Conservation (phyloP, 2,329 filamentous ascomycete species). For the Chrysosphaeria jannelii region DNA sequence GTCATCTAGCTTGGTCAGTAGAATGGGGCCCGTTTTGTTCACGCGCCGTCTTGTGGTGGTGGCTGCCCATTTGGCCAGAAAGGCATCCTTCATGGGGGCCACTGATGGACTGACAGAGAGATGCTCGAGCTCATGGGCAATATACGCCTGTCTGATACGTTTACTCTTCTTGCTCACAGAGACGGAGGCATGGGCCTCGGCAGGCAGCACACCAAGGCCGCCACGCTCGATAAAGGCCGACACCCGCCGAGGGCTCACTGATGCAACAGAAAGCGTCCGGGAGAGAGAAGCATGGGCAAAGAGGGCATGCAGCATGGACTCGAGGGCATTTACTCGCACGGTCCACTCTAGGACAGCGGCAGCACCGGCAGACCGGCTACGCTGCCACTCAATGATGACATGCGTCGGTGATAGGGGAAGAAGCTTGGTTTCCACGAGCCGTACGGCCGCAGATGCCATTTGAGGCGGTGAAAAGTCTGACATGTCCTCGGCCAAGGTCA, state of each 20-base stretch:
- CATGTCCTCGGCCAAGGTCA: conserved; percentile 2
- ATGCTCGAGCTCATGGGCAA: conserved; percentile 2
- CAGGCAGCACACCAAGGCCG: conserved; percentile 1
- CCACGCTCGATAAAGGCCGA: conserved; percentile 20
- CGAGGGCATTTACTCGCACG: conserved; percentile 49
- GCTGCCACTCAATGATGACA: conserved; percentile 35
- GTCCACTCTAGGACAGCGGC: conserved; percentile 55
- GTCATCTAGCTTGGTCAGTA: conserved; percentile 40
- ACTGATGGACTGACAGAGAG: conserved; percentile 1
- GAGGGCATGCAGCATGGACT: conserved; percentile 51
- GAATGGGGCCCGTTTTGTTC: background rate
- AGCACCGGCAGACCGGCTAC: conserved; percentile 29
- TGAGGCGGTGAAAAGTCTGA: conserved; percentile 8
- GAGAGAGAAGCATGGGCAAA: conserved; percentile 23
- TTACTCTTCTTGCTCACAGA: conserved; percentile 5
- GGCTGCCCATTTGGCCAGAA: conserved; percentile 2
- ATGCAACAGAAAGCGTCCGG: conserved; percentile 10
- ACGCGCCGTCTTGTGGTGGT: background rate
- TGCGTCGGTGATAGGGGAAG: conserved; percentile 27
- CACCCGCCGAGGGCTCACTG: conserved; percentile 20
- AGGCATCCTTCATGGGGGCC: conserved; percentile 3
- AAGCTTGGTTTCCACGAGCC: conserved; percentile 10
- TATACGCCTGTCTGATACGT: conserved; percentile 6
- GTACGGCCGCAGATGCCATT: conserved; percentile 9
- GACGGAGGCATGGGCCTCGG: conserved; percentile 3